Conservation (phyloP, 2,329 filamentous ascomycete genomes). For the Penicillium sp. region DNA sequence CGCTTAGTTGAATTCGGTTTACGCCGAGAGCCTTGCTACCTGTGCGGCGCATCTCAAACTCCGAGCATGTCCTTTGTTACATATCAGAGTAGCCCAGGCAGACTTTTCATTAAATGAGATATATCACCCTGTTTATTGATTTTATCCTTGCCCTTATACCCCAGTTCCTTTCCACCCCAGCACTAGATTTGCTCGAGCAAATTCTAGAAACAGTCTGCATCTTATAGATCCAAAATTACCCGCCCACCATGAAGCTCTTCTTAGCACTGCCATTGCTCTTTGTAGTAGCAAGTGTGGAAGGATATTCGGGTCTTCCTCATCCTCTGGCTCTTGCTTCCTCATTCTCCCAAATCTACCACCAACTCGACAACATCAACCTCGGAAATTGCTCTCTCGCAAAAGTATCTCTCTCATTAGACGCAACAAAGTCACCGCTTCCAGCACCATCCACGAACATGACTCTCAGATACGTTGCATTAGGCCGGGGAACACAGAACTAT, state of each 20-base stretch:
- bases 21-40: neutral
- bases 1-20: neutral
- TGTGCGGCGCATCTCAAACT: slow-evolving; percentile 4
- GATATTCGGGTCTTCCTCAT: slow-evolving; percentile 10
- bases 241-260: slow-evolving; percentile 7
- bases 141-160: neutral
- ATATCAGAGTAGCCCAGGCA: neutral
- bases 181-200: neutral
- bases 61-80: slow-evolving; percentile 4
- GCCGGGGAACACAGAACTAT: slow-evolving; percentile 54
- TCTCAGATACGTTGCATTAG: slow-evolving; percentile 49
- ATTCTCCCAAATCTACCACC: slow-evolving; percentile 22
- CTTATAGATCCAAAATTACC: neutral
- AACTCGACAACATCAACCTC: slow-evolving; percentile 22
- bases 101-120: neutral
- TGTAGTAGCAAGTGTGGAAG: neutral
- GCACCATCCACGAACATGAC: slow-evolving; percentile 28
- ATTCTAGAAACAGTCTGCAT: neutral
- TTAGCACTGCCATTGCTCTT: slow-evolving; percentile 1
- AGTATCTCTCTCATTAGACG: slow-evolving; percentile 17
- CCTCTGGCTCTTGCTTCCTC: slow-evolving; percentile 16
- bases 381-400: slow-evolving; percentile 26
- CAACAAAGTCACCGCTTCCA: slow-evolving; percentile 29
- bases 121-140: neutral
- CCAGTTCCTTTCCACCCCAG: neutral